Evolutionary conservation across 805 yeast species (phyloP), one percentile per base, ranked within the genome.

Genomic region (Candida taoyuanica): DNA sequence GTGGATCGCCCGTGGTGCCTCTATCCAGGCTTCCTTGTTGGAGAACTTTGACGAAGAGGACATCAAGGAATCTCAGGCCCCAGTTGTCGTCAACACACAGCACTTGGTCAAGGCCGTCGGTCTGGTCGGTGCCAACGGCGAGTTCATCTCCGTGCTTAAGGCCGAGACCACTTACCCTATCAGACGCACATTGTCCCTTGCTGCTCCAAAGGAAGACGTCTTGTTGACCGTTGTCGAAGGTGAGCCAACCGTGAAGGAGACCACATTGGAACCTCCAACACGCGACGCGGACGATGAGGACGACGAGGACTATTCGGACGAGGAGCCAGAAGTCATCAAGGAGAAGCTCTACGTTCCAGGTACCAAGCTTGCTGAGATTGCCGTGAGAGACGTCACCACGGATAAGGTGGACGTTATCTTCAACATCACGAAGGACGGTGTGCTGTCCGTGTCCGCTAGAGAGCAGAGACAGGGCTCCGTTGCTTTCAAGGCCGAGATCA

Each of bases 91-190:
- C 52, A 84, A 84, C 71, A 89, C 96, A 45, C 91, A 86, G 59
- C 98, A 93, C 62, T 65, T 88, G 46, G 62, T 74, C 49, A 80
- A 82, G 59, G 82, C 96, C 35, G 78, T 93, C 56, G 98, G 98
- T 62, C 64, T 88, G 49, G 78, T 81, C 58, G 80, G 75, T 53
- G 79, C 78, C 31, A 77, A 78, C 39, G 91, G 87, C 51, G 68
- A 70, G 42, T 85, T 88, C 59, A 72, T 77, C 42, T 76, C 91
- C 29, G 70, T 93, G 31, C 66, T 93, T 37, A 79, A 83, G 44
- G 75, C 79, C 36, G 91, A 88, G 67, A 85, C 98, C 38, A 85
- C 96, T 20, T 79, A 80, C 63, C 98, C 98, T 50, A 84, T 86
- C 58, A 84, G 86, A 66, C 85, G 81, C 65, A 68, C 86, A 13